Evolutionary conservation across 2,329 filamentous ascomycete genomes (phyloP).

Genomic region (Cercospora sp.): DNA sequence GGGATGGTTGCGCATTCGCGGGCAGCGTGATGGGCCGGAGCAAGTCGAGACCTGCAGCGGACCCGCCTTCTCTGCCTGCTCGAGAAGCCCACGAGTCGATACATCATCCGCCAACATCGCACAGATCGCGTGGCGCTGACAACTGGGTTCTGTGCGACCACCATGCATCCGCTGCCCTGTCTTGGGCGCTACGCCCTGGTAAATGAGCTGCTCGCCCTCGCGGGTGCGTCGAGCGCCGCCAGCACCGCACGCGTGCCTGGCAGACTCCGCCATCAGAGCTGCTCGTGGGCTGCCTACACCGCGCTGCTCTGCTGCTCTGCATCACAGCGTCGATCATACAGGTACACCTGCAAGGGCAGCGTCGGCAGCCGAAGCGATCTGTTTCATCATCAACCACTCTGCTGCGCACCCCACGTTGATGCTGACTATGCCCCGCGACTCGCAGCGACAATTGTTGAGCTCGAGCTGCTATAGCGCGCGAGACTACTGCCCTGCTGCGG

Average conservation of each 20-base stretch:
- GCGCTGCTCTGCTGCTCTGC: neutral
- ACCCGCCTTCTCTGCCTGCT: constrained; percentile 6
- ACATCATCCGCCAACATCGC: constrained; percentile 11
- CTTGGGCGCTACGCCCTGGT: constrained; percentile 8
- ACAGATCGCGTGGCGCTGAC: constrained; percentile 26
- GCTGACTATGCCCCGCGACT: neutral
- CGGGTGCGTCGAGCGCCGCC: neutral
- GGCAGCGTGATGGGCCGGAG: neutral
- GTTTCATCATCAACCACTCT: neutral
- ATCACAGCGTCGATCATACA: constrained; percentile 15
- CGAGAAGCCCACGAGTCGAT: constrained; percentile 6
- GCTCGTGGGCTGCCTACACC: neutral
- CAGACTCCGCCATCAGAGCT: neutral
- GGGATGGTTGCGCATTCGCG: constrained; percentile 15
- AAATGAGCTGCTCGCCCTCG: neutral
- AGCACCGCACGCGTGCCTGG: neutral
- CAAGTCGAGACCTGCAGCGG: constrained; percentile 18
- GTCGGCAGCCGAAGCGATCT: constrained; percentile 8
- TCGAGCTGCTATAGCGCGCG: neutral
- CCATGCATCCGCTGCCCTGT: constrained; percentile 11
- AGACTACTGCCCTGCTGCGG: neutral
- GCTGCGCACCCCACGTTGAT: neutral
- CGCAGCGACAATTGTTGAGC: neutral
- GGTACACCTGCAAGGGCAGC: constrained; percentile 19
- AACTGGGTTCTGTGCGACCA: constrained; percentile 13